phyloP scores from a whole-genome alignment of 257 asterid genomes.

The Rubia yunnanensis region DNA sequence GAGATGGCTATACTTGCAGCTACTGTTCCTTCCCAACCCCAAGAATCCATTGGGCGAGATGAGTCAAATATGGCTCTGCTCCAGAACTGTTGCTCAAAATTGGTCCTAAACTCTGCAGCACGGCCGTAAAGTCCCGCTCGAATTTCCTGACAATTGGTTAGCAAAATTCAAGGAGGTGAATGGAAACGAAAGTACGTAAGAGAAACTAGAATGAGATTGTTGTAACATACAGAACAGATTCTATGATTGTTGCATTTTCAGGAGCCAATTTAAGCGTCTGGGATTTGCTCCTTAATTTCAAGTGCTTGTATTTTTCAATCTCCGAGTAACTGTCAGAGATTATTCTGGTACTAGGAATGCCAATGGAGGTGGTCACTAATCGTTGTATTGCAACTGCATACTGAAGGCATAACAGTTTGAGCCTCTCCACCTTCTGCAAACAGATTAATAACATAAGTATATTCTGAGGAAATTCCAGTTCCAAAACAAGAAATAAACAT shows the following conservation, averaged over 20 bases:
- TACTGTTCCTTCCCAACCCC: conserved; percentile 78
- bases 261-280: conserved; percentile 48
- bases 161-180: conserved; percentile 6
- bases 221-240: conserved; percentile 67
- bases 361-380: conserved; percentile 57
- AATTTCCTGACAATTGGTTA: conserved; percentile 57
- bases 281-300: conserved; percentile 58
- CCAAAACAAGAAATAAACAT: not conserved
- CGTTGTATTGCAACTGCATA: conserved; percentile 87
- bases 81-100: conserved; percentile 79
- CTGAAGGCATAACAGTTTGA: conserved; percentile 83
- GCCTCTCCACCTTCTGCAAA: conserved; percentile 85
- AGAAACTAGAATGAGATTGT: not conserved
- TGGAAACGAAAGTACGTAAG: not conserved
- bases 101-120: conserved; percentile 83
- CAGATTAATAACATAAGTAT: conserved; percentile 12
- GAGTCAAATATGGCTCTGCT: conserved; percentile 92
- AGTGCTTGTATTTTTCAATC: conserved; percentile 38
- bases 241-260: conserved; percentile 51
- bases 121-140: conserved; percentile 64
- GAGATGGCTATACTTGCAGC: not conserved
- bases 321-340: conserved; percentile 24
- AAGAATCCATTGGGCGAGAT: conserved; percentile 95
- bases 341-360: conserved; percentile 25
- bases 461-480: conserved; percentile 10